These are phyloP conservation scores for Clonostachys chloroleuca DNA, from an alignment of 2,329 filamentous ascomycete species.

Conservation along the genomic window DNA sequence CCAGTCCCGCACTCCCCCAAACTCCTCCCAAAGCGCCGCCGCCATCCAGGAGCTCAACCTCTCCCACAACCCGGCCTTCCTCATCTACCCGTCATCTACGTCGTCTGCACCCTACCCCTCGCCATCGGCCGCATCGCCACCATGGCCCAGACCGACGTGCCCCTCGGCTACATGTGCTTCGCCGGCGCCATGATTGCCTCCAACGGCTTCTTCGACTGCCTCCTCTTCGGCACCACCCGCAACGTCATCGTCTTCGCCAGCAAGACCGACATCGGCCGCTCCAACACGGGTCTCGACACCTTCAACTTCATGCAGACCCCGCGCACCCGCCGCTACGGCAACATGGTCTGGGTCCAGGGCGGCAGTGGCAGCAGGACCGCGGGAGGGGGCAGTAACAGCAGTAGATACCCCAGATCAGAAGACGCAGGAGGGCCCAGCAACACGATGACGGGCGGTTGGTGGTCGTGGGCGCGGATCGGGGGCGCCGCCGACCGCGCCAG, in stretches of 20 bases:
- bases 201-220: constrained; percentile 50
- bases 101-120: constrained; percentile 64
- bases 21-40: constrained; percentile 4
- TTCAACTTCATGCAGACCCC: constrained; percentile 43
- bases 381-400: not conserved
- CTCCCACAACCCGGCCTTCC: constrained; percentile 46
- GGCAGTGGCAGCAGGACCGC: constrained; percentile 5
- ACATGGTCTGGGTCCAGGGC: constrained; percentile 31
- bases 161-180: constrained; percentile 51
- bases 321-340: constrained; percentile 27
- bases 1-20: constrained; percentile 6
- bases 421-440: no score
- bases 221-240: constrained; percentile 47
- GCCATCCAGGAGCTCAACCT: constrained; percentile 6
- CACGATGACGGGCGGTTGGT: constrained; percentile 1
- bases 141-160: constrained; percentile 49
- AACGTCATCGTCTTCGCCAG: constrained; percentile 45
- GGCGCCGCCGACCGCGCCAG: constrained; percentile 17
- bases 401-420: no score
- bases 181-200: constrained; percentile 54
- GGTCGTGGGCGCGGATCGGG: constrained; percentile 2
- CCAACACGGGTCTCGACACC: constrained; percentile 44
- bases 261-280: constrained; percentile 24
- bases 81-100: constrained; percentile 65
- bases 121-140: constrained; percentile 59